phyloP scores from a whole-genome alignment of 345 rosid genomes.

The Ceriops decandra region DNA sequence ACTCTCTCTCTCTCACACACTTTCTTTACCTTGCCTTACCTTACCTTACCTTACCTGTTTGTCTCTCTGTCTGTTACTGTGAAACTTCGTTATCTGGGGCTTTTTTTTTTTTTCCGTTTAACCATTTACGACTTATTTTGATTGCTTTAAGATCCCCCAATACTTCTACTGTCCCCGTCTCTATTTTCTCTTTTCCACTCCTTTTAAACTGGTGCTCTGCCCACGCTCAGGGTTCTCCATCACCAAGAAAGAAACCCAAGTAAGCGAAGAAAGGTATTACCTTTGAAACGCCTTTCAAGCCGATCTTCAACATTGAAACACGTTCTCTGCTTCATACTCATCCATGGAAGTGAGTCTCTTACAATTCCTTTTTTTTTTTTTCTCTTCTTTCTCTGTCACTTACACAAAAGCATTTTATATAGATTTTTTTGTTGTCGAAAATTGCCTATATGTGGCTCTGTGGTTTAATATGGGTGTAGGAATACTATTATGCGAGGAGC shows the following conservation, averaged over 20 bases:
- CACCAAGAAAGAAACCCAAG: neutral
- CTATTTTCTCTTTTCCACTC: constrained; percentile 6
- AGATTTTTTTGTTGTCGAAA: neutral
- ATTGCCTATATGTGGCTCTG: neutral
- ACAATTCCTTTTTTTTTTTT: neutral
- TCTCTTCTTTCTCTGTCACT: neutral
- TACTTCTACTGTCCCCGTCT: neutral
- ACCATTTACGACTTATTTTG: neutral
- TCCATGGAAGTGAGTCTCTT: constrained; percentile 19
- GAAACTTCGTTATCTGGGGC: constrained; percentile 35
- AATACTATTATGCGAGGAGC: constrained; percentile 44
- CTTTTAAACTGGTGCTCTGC: constrained; percentile 9
- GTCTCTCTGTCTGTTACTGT: constrained; percentile 40
- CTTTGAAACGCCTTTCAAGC: constrained; percentile 1
- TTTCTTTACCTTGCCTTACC: neutral
- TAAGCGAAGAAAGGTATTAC: neutral
- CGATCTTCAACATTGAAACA: neutral
- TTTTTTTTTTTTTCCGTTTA: neutral
- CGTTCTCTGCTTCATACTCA: neutral
- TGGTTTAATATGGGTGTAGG: constrained; percentile 14
- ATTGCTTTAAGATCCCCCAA: constrained; percentile 8
- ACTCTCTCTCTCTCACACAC: neutral
- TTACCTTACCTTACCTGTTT: constrained; percentile 36
- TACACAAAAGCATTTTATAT: neutral
- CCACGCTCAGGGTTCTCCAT: constrained; percentile 5